Evolutionary conservation across 805 yeast species (phyloP), one percentile per base, ranked within the genome.

Genomic region (Starmerella kuoi): DNA sequence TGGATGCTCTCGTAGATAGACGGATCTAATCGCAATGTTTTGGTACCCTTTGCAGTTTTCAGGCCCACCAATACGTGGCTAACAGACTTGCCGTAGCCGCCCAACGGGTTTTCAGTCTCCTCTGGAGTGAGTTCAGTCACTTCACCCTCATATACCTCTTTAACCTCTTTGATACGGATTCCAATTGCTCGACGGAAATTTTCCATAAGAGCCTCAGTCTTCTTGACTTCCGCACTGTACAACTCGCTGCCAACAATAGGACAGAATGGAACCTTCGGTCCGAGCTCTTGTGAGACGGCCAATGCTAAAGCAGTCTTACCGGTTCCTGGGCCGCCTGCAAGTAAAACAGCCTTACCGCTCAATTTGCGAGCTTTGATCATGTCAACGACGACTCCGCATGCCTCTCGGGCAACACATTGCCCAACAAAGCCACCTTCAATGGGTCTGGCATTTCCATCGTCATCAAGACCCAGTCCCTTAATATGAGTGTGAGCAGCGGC

Each of bases 321-420:
- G 5, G 97, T 88, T 0, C 97, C 95, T 8, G 98, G 97, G 5
- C 94, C 94, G 40, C 98, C 98, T 1, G 98, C 97, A 41, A 91
- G 70, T 46, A 91, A 64, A 39, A 91, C 77, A n/a, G 95, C 97
- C 57, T 88, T 82, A 23, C 98, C 98, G 39, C 94, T 80, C 79
- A 91, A 81, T 62, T 79, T 84, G 55, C 84, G 85, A 25, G 83
- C 78, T 63, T 86, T 87, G 65, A 91, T 85, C 64, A 91, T 69
- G 63, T 91, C 96, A 31, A 88, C 94, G 49, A 91, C 74, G 41
- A 91, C 79, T 50, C 98, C 98, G 58, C 95, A 86, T 0, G 96
- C 97, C 64, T 66, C 71, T 31, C 70, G 60, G 17, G 91, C 91
- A 42, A 67, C 70, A 25, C 66, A 61, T 60, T 80, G 91, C 41